Evolutionary conservation across 1,284 basidiomycete species (phyloP), one percentile per base, ranked within the genome.

Genomic region (Leccinum fuscescens): DNA sequence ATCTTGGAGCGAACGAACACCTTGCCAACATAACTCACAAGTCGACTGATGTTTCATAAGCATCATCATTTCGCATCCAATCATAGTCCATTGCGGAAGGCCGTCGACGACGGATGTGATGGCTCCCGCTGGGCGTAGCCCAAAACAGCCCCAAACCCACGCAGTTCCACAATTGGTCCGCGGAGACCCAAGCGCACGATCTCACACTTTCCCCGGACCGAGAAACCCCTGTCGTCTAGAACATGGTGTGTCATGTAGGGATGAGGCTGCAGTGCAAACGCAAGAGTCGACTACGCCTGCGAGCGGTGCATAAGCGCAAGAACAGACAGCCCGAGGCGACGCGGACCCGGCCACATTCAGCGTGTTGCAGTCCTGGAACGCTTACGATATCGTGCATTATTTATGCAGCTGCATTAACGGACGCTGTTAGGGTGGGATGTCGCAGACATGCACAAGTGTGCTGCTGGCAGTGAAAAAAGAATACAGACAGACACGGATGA

Each of bases 91-190:
- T n/a, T 66, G 59, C 57, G 68, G 69, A 62, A 59, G 62, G 56
- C 69, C 68, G 67, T 69, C 66, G 51, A 68, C 42, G 65, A 49
- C 57, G 66, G 69, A 60, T 52, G 51, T 60, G 65, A 66, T 61
- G 54, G 54, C 61, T 65, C 65, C 48, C 59, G 54, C 58, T 60
- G 58, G 42, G 49, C 49, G 59, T 7, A 17, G 33, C 44, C 59
- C 51, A 44, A 60, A 72, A 64, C 58, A 58, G 52, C 59, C 52
- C 46, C 55, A 56, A 57, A 66, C 67, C 59, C 64, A 70, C 58
- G 56, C 58, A 58, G 24, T 56, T 49, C 59, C 60, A 29, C 54
- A 50, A 54, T 51, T 55, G 48, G 60, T 73, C 71, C 69, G 68
- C 68, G 68, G 68, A 69, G 54, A n/a, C 59, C 55, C 27, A 54